phyloP scores from a whole-genome alignment of 2,329 filamentous ascomycete genomes.

The Trichoderma afroharzianum region DNA sequence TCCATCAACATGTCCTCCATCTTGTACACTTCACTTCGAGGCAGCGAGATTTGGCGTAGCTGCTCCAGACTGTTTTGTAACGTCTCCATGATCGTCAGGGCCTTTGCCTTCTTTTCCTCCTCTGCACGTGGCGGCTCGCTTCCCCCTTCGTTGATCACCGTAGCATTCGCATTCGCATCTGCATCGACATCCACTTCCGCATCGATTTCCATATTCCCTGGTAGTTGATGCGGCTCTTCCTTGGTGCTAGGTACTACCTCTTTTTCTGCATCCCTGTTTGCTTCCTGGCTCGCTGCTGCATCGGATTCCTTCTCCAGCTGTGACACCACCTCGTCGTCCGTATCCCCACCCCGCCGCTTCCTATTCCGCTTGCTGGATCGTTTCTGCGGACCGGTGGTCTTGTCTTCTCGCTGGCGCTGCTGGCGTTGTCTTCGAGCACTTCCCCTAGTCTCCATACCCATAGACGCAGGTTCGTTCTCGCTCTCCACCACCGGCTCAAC shows the following conservation, averaged over 20 bases:
- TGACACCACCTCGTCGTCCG: conserved; percentile 41
- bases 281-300: conserved; percentile 33
- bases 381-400: conserved; percentile 3
- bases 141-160: conserved; percentile 1
- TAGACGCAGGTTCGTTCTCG: background rate
- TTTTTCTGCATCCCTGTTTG: background rate
- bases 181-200: background rate
- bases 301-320: conserved; percentile 40
- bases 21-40: conserved; percentile 62
- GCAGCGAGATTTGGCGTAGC: conserved; percentile 57
- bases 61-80: conserved; percentile 47
- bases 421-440: conserved; percentile 21
- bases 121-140: conserved; percentile 9
- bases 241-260: background rate
- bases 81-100: conserved; percentile 30
- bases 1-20: conserved; percentile 79
- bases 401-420: conserved; percentile 8
- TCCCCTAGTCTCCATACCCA: conserved; percentile 21
- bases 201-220: background rate
- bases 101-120: conserved; percentile 17
- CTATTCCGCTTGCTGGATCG: conserved; percentile 11
- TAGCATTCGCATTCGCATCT: background rate
- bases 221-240: background rate
- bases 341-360: conserved; percentile 30
- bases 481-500: conserved; percentile 12